Evolutionary conservation across 2,329 filamentous ascomycete genomes (phyloP).

Genomic region (Microcyclosporella mali): DNA sequence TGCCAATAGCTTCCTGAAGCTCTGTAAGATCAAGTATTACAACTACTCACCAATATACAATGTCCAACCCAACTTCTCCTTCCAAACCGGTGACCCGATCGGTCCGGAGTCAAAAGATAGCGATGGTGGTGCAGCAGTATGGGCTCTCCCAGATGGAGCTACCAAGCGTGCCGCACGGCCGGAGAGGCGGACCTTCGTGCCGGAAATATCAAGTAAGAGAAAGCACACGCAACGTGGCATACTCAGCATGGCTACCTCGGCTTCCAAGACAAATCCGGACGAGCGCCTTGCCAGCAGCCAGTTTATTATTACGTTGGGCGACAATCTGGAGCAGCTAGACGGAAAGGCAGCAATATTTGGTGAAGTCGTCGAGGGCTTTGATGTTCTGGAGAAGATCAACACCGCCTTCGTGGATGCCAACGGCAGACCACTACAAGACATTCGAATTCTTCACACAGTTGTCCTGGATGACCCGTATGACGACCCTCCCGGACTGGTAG

Average conservation of each 20-base stretch:
- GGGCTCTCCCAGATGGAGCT: slow-evolving; percentile 66
- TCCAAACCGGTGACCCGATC: slow-evolving; percentile 91
- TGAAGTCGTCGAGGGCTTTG: slow-evolving; percentile 92
- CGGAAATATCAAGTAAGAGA: slow-evolving; percentile 78
- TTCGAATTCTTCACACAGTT: slow-evolving; percentile 87
- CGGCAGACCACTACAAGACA: slow-evolving; percentile 84
- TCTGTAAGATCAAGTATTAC: slow-evolving; percentile 99
- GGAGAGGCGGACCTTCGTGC: slow-evolving; percentile 53
- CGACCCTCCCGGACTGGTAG: slow-evolving; percentile 69
- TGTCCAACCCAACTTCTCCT: slow-evolving; percentile 90
- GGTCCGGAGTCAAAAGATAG: slow-evolving; percentile 77
- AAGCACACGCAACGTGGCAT: slow-evolving; percentile 86
- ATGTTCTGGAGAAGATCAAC: slow-evolving; percentile 90
- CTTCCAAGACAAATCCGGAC: slow-evolving; percentile 69
- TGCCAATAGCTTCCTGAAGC: slow-evolving; percentile 77
- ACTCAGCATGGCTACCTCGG: slow-evolving; percentile 94
- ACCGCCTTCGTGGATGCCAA: slow-evolving; percentile 77
- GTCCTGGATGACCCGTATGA: slow-evolving; percentile 87
- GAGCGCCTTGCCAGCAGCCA: slow-evolving; percentile 79
- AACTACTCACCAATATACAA: slow-evolving; percentile 92
- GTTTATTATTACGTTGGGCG: slow-evolving; percentile 86
- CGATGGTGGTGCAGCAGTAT: slow-evolving; percentile 89
- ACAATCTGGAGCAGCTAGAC: slow-evolving; percentile 83
- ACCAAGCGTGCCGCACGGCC: slow-evolving; percentile 57
- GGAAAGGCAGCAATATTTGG: slow-evolving; percentile 94